phyloP scores from a whole-genome alignment of 148 eudicot species.

The Vaccinium darrowii region DNA sequence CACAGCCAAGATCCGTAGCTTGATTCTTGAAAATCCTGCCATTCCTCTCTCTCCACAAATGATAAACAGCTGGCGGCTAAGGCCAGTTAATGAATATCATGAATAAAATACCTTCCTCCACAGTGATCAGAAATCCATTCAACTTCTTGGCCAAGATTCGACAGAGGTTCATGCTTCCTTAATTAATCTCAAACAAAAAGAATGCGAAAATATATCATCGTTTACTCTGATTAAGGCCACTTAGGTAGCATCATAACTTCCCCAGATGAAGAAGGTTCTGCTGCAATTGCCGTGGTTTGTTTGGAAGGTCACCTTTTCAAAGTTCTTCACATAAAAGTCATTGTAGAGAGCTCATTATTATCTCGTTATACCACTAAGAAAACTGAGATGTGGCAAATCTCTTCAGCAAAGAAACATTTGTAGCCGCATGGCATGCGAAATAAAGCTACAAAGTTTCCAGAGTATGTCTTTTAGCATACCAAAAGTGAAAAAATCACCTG shows the following conservation, averaged over 20 bases:
- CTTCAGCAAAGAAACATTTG: background rate
- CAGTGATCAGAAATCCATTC: too few species aligned
- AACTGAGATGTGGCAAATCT: background rate
- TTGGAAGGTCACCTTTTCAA: background rate
- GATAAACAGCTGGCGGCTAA: too few species aligned
- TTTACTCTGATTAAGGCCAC: background rate
- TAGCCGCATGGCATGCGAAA: background rate
- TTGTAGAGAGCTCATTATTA: background rate
- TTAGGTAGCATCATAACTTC: background rate
- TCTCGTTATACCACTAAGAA: background rate
- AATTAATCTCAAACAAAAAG: conserved; percentile 1
- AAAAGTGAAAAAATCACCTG: background rate
- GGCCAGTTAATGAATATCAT: too few species aligned
- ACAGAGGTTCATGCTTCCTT: background rate
- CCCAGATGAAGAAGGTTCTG: background rate
- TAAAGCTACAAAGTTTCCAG: background rate
- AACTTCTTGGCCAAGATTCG: background rate
- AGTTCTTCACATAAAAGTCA: background rate
- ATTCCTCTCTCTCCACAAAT: too few species aligned
- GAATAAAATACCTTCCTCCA: too few species aligned
- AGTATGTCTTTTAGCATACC: background rate
- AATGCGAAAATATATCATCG: background rate
- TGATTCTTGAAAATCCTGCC: too few species aligned
- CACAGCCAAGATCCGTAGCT: too few species aligned
- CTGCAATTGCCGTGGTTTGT: background rate